phyloP scores from a whole-genome alignment of 202 grass and related monocot species.

The Tripidium arundinaceum region DNA sequence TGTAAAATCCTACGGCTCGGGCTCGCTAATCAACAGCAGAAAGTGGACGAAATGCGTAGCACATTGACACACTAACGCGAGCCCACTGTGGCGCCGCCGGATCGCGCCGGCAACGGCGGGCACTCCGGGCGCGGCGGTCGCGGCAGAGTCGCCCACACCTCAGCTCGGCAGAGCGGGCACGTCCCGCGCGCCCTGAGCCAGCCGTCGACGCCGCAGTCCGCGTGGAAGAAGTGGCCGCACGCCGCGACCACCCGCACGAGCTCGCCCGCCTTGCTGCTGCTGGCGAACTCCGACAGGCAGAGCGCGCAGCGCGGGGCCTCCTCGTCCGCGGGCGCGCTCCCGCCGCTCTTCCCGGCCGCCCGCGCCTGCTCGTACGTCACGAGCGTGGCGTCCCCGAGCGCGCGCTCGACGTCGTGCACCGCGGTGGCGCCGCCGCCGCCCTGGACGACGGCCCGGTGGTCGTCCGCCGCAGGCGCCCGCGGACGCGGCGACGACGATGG shows the following conservation, averaged over 20 bases:
- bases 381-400: conserved; percentile 24
- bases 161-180: conserved; percentile 23
- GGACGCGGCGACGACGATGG: neutral
- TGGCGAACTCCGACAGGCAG: conserved; percentile 25
- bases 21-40: neutral
- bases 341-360: neutral
- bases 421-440: neutral
- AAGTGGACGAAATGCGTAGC: neutral
- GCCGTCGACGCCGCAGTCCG: neutral
- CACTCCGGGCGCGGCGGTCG: neutral
- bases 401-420: conserved; percentile 27
- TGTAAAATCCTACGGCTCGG: neutral
- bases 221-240: conserved; percentile 51
- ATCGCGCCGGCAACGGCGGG: neutral
- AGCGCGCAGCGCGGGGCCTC: conserved; percentile 7
- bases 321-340: neutral
- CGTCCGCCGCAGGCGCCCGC: neutral
- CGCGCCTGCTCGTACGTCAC: conserved; percentile 39
- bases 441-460: no score
- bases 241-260: conserved; percentile 30
- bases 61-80: neutral
- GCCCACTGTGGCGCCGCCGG: neutral
- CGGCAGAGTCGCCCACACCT: neutral
- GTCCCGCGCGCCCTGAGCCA: conserved; percentile 17
- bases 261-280: neutral